Evolutionary conservation across 2,329 filamentous ascomycete genomes (phyloP), one percentile per base, ranked within the genome.

Genomic region (Fusarium sp.): DNA sequence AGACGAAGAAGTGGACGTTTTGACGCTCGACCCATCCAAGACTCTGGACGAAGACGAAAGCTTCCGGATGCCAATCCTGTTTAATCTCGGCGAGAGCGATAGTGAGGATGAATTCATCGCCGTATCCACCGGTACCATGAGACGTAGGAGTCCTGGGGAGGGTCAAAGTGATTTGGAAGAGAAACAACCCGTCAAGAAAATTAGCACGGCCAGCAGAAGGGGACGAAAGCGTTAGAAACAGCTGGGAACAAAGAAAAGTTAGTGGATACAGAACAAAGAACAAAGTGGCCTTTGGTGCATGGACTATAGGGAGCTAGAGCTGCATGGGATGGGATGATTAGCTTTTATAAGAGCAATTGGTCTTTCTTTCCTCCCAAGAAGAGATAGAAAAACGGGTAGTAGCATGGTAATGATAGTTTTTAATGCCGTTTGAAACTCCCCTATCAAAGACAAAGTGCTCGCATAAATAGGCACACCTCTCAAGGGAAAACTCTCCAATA

Each of bases 31-130:
- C 63, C 87, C 86, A 40, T 85, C 87, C 28, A 89, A 90, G 74
- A 86, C 84, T 21, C 88, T 89, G 64, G 83, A 86, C 13, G 87
- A 87, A 11, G 84, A 88, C 54, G 84, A 85, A 40, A 84, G 86
- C n/a, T 98, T 98, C 78, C 87, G 89, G 61, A 97, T 99, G 91
- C 97, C 96, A 1, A 93, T 99, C 5, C 81, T 98, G n/a, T 88
- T 97, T 68, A 93, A 97, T 77, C 88, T 98, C 47, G 93, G 94
- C 49, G 94, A 97, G 75, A 97, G 93, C 73, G 96, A 98, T 76
- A 97, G 93, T 76, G 96, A 98, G 76, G 96, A 99, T 74, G 97
- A 99, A 76, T 90, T 90, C 64, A 82, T 91, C 27, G 83, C 87
- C 7, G 87, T 91, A 23, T 88, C 87, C 20, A 87, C 88, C 2